A percentile compares a stretch with the other conserved stretches of the same genome.
Conservation (phyloP, 305 asterid genomes). For the Ruellia speciosa region DNA sequence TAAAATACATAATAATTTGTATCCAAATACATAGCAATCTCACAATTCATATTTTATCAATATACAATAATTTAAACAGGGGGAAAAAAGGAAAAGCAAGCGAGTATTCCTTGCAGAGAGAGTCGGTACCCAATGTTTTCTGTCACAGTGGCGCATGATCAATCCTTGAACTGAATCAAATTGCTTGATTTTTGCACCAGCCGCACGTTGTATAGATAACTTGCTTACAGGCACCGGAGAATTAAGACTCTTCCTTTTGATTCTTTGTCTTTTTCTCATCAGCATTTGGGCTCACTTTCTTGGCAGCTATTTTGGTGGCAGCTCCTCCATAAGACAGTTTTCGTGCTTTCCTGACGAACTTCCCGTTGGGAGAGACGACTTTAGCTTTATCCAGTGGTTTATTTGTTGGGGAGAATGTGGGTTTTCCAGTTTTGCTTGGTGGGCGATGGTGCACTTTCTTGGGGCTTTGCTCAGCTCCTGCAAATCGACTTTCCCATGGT, state of each 20-base stretch:
- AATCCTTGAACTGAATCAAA: no score
- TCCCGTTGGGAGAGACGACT: slow-evolving; percentile 44
- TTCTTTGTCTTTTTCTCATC: slow-evolving; percentile 32
- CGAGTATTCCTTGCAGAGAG: slow-evolving; percentile 12
- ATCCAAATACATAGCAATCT: slow-evolving; percentile 23
- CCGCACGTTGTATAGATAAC: no score
- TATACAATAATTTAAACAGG: slow-evolving; percentile 17
- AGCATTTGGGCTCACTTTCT: slow-evolving; percentile 30
- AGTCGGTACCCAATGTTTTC: not conserved
- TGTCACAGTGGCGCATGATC: no score
- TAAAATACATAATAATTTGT: slow-evolving; percentile 12
- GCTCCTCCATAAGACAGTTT: slow-evolving; percentile 41
- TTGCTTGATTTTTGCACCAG: no score
- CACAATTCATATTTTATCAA: slow-evolving; percentile 16
- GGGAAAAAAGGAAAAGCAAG: slow-evolving; percentile 9
- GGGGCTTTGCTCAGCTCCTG: slow-evolving; percentile 38
- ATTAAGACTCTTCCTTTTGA: slow-evolving; percentile 17
- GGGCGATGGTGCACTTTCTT: slow-evolving; percentile 31
- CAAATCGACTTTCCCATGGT: slow-evolving; percentile 83
- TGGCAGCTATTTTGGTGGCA: slow-evolving; percentile 31
- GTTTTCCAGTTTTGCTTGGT: slow-evolving; percentile 31
- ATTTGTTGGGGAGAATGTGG: slow-evolving; percentile 27
- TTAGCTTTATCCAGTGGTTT: slow-evolving; percentile 36
- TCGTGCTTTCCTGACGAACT: slow-evolving; percentile 35
- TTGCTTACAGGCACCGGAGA: not conserved